phyloP scores from a whole-genome alignment of 192 early-diverging fungal species.

The Coemansia guatemalensis region DNA sequence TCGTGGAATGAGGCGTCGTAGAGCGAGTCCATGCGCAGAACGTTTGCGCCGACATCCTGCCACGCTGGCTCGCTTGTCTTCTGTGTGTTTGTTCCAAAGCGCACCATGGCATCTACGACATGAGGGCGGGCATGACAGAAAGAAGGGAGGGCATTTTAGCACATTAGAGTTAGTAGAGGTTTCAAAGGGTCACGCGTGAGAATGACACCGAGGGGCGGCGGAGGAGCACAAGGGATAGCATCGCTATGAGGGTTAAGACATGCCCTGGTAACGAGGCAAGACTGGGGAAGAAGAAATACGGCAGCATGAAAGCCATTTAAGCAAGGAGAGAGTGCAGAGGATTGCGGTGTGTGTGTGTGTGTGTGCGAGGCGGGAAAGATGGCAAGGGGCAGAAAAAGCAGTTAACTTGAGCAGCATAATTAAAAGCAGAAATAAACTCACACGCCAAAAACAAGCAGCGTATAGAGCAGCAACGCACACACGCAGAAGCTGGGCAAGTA shows the following conservation, averaged over 20 bases:
- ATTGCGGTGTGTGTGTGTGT: constrained; percentile 3
- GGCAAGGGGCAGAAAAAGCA: constrained; percentile 19
- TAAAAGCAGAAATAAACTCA: constrained; percentile 17
- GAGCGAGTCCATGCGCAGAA: constrained; percentile 72
- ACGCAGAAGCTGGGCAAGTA: not conserved
- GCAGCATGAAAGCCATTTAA: not conserved
- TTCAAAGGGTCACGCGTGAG: constrained; percentile 15
- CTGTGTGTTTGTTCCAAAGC: constrained; percentile 56
- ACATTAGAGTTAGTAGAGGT: constrained; percentile 11
- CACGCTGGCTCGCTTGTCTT: constrained; percentile 55
- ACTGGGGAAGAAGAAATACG: constrained; percentile 8
- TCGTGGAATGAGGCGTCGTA: constrained; percentile 76
- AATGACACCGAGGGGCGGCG: constrained; percentile 2
- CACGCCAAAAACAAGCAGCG: constrained; percentile 3
- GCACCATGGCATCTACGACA: constrained; percentile 52
- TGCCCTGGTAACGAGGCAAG: not conserved
- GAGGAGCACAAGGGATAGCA: not conserved
- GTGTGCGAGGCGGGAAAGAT: constrained; percentile 8
- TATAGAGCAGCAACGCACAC: not conserved
- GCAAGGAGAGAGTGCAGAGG: constrained; percentile 1
- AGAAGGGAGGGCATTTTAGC: not conserved
- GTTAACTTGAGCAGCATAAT: constrained; percentile 13
- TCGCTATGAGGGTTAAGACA: not conserved
- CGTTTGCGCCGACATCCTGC: constrained; percentile 72
- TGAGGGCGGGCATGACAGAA: not conserved